Evolutionary conservation across 106 monocot genomes (phyloP).

Genomic region (Vanilla planifolia): DNA sequence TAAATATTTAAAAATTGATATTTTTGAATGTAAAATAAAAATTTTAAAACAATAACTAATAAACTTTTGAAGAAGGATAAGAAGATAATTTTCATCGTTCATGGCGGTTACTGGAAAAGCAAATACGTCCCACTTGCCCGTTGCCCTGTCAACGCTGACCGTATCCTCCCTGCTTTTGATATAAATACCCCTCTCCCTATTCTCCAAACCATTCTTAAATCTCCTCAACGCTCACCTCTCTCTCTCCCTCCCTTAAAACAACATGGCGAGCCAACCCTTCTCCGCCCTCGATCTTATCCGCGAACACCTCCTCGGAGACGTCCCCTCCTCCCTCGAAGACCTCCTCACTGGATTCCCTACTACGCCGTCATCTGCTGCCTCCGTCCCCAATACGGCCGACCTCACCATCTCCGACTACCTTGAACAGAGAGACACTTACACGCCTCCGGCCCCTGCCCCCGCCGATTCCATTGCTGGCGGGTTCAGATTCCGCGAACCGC

Average conservation of each 20-base stretch:
- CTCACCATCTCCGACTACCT: conserved; percentile 2
- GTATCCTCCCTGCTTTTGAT: too few relatives aligned
- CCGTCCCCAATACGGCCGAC: neutral
- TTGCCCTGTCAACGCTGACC: too few relatives aligned
- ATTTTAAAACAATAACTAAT: too few relatives aligned
- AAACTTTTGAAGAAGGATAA: too few relatives aligned
- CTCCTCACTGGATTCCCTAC: neutral
- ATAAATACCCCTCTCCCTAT: too few relatives aligned
- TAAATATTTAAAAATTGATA: too few relatives aligned
- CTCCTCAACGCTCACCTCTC: neutral
- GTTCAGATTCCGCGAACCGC: conserved; percentile 10
- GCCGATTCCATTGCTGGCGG: neutral
- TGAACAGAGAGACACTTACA: neutral
- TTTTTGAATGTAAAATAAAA: too few relatives aligned
- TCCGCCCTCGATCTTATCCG: conserved; percentile 25
- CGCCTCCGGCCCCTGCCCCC: neutral
- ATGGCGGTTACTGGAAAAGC: too few relatives aligned
- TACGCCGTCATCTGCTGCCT: neutral
- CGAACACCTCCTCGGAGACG: conserved; percentile 31
- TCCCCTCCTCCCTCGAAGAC: neutral
- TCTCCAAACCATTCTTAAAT: too few relatives aligned
- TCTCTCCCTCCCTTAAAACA: neutral
- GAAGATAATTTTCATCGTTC: too few relatives aligned
- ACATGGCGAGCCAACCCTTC: neutral
- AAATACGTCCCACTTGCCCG: too few relatives aligned